Conservation (phyloP, 495 filamentous ascomycete genomes). For the Talaromyces stipitatus region DNA sequence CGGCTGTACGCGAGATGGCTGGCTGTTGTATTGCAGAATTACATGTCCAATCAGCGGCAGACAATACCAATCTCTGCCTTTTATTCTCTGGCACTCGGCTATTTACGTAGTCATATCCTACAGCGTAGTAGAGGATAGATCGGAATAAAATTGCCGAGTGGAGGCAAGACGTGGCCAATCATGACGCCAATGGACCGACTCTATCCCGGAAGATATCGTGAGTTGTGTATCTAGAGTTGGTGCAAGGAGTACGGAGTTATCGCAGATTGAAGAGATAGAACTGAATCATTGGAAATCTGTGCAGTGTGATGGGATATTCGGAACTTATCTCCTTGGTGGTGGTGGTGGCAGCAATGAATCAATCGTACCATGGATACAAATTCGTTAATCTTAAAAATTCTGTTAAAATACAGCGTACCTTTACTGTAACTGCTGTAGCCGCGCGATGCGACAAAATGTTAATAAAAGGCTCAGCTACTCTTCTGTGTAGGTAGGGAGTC, state of each 20-base stretch:
- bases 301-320: too few relatives aligned
- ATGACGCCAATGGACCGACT: neutral
- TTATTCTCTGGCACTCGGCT: too few relatives aligned
- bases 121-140: too few relatives aligned
- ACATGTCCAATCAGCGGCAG: neutral
- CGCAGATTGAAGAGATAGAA: too few relatives aligned
- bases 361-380: neutral
- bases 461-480: neutral
- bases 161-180: slow-evolving; percentile 10
- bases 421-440: neutral
- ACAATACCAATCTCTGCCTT: neutral
- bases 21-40: neutral
- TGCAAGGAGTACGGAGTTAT: neutral
- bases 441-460: neutral
- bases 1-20: neutral
- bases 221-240: neutral
- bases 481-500: neutral
- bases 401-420: neutral
- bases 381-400: neutral
- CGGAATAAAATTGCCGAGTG: slow-evolving; percentile 19
- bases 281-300: too few relatives aligned
- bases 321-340: neutral
- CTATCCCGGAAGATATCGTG: neutral
- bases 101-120: too few relatives aligned
- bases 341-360: neutral